Conservation (phyloP, 2,329 filamentous ascomycete genomes). For the Pseudodiploospora longispora region DNA sequence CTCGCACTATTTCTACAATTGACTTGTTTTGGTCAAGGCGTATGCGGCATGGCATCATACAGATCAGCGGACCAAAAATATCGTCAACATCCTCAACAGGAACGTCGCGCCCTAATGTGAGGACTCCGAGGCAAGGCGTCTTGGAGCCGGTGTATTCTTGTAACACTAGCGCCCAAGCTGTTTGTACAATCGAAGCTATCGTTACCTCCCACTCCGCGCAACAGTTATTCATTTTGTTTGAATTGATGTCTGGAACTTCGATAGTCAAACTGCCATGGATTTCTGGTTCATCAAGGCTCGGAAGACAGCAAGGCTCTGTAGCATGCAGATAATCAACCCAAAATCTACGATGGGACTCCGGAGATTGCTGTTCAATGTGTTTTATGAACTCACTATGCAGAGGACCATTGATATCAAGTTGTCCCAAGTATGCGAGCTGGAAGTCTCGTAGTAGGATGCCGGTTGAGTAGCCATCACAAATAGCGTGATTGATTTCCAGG, state of each 20-base stretch:
- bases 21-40: not conserved
- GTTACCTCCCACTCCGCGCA: conserved; percentile 7
- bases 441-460: conserved; percentile 2
- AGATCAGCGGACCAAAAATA: conserved; percentile 8
- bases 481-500: conserved; percentile 4
- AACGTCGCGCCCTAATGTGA: conserved; percentile 9
- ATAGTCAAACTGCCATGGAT: not conserved
- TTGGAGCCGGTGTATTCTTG: not conserved
- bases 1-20: not conserved
- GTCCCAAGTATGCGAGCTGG: not conserved
- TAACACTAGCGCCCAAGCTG: conserved; percentile 11
- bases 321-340: not conserved
- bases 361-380: not conserved
- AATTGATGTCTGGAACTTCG: not conserved
- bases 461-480: conserved; percentile 5
- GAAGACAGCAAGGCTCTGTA: conserved; percentile 1
- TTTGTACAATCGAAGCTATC: conserved; percentile 4
- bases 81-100: conserved; percentile 4
- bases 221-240: conserved; percentile 1
- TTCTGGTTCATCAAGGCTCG: not conserved
- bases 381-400: conserved; percentile 2
- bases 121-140: conserved; percentile 8
- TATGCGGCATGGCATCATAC: conserved; percentile 6
- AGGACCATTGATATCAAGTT: not conserved
- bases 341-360: not conserved